Evolutionary conservation across 2,329 filamentous ascomycete genomes (phyloP).

Genomic region (Fusarium praegraminearum): DNA sequence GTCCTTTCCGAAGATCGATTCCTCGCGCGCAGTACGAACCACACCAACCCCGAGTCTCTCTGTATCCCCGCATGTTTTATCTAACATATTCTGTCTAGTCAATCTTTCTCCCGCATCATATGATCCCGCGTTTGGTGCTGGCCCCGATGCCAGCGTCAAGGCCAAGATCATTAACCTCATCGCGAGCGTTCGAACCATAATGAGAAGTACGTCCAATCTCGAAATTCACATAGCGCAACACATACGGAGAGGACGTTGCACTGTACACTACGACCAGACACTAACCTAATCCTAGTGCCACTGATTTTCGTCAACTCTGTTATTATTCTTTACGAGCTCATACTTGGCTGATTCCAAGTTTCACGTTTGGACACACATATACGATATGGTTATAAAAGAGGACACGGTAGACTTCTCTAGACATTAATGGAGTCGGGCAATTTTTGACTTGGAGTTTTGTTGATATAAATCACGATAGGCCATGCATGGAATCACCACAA

Average conservation of each 20-base stretch:
- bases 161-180: conserved; percentile 91
- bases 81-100: conserved; percentile 57
- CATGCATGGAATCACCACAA: conserved; percentile 7
- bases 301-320: conserved; percentile 85
- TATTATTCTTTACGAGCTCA: conserved; percentile 85
- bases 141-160: conserved; percentile 81
- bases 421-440: conserved; percentile 41
- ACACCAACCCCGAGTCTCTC: neutral
- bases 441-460: conserved; percentile 38
- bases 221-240: neutral
- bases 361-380: neutral
- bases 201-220: conserved; percentile 75
- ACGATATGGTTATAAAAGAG: conserved; percentile 22
- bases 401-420: conserved; percentile 35
- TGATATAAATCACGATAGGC: conserved; percentile 24
- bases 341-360: conserved; percentile 70
- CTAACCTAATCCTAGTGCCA: conserved; percentile 70
- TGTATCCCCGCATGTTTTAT: neutral
- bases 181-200: conserved; percentile 88
- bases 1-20: conserved; percentile 96
- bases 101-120: conserved; percentile 79
- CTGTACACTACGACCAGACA: neutral
- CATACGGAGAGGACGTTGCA: neutral
- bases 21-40: conserved; percentile 72
- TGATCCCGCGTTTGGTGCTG: conserved; percentile 83